A percentile compares a stretch with the other conserved stretches of the same genome.
Conservation (phyloP, 805 yeast species). For the Allodekkera sacchari region DNA sequence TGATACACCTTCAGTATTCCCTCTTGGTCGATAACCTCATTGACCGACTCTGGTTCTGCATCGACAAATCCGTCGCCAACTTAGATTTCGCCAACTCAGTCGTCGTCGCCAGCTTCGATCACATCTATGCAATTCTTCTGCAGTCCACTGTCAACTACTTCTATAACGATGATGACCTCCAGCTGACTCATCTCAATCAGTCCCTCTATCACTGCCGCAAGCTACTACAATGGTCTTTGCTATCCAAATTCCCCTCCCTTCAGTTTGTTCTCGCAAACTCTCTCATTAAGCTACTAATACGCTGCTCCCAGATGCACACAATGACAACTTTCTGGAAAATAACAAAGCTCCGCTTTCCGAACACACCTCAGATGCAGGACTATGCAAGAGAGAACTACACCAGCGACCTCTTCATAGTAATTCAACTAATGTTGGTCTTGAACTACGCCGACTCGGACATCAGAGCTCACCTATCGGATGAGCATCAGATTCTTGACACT, state of each 20-base stretch:
- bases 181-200: conserved; percentile 11
- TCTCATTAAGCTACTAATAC: conserved; percentile 16
- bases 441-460: no score
- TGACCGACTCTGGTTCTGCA: conserved; percentile 24
- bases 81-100: conserved; percentile 7
- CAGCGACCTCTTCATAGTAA: no score
- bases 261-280: conserved; percentile 21
- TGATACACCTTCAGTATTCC: conserved; percentile 13
- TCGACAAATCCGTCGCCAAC: conserved; percentile 23
- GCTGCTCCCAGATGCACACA: conserved; percentile 10
- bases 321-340: conserved; percentile 13
- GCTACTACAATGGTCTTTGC: conserved; percentile 22
- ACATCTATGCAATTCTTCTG: conserved; percentile 19
- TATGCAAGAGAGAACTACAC: neutral
- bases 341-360: neutral
- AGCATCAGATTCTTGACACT: no score
- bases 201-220: conserved; percentile 16
- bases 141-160: conserved; percentile 12
- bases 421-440: no score
- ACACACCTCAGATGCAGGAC: conserved; percentile 1
- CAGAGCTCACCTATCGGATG: no score
- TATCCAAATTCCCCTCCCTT: conserved; percentile 16
- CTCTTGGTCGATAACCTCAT: conserved; percentile 18
- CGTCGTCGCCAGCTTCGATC: conserved; percentile 17
- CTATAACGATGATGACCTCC: conserved; percentile 11